Evolutionary conservation across 768 basidiomycete genomes (phyloP).

Genomic region (Mycena polygramma): DNA sequence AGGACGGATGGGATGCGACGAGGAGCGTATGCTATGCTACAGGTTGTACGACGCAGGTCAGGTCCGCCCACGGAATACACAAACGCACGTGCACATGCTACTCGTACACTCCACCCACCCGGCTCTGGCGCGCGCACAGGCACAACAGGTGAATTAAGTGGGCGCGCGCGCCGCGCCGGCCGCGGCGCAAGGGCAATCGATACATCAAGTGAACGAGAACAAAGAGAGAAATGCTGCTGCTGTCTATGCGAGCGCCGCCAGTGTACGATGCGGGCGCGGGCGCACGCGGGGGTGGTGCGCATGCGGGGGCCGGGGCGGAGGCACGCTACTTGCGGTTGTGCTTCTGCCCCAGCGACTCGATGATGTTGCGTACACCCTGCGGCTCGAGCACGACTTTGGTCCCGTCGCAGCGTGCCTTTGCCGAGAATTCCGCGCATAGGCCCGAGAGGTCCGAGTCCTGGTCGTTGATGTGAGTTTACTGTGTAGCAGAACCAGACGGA

Average conservation of each 20-base stretch:
- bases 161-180: slow-evolving; percentile 7
- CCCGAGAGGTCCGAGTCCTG: slow-evolving; percentile 85
- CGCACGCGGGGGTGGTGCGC: not conserved
- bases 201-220: slow-evolving; percentile 23
- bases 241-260: slow-evolving; percentile 23
- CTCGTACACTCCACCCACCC: slow-evolving; percentile 3
- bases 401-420: slow-evolving; percentile 88
- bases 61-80: not conserved
- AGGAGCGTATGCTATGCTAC: not conserved
- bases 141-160: slow-evolving; percentile 6
- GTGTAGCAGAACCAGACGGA: slow-evolving; percentile 13
- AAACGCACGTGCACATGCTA: not conserved
- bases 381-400: slow-evolving; percentile 84
- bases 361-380: slow-evolving; percentile 61
- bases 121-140: not conserved
- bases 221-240: not conserved
- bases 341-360: slow-evolving; percentile 53
- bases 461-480: slow-evolving; percentile 18
- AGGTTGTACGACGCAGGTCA: not conserved
- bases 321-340: slow-evolving; percentile 31
- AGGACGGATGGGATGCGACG: not conserved
- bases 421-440: slow-evolving; percentile 83
- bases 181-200: slow-evolving; percentile 24
- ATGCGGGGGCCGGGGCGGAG: not conserved
- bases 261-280: not conserved